phyloP scores from a whole-genome alignment of 441 rosid genomes.

The Eutrema salsugineum region DNA sequence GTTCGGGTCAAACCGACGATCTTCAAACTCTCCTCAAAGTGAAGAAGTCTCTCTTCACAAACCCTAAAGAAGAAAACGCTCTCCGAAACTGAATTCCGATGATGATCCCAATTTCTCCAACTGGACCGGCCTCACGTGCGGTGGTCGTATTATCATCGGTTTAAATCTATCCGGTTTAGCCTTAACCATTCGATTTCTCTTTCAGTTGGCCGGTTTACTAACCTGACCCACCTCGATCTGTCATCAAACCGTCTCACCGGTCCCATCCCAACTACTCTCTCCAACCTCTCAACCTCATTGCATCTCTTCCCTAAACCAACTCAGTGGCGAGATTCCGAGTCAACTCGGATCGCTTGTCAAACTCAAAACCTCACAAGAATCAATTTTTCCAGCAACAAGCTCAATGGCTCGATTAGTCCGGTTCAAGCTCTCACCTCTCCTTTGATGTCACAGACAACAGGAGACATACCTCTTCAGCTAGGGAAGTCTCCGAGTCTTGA shows the following conservation, averaged over 20 bases:
- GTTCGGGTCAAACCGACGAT: background rate
- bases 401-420: constrained; percentile 61
- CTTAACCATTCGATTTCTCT: constrained; percentile 57
- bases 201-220: constrained; percentile 43
- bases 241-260: constrained; percentile 61
- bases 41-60: constrained; percentile 15
- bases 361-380: constrained; percentile 68
- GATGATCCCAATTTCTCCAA: constrained; percentile 45
- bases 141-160: constrained; percentile 37
- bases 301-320: constrained; percentile 62
- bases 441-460: constrained; percentile 80
- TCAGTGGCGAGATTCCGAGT: constrained; percentile 66
- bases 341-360: constrained; percentile 59
- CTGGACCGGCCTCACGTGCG: constrained; percentile 75
- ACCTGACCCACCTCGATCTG: constrained; percentile 58
- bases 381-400: constrained; percentile 75
- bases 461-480: constrained; percentile 55
- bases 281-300: constrained; percentile 62
- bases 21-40: constrained; percentile 15
- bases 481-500: constrained; percentile 51
- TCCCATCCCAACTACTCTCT: constrained; percentile 60
- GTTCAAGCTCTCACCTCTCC: constrained; percentile 55
- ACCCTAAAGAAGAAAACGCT: constrained; percentile 13
- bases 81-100: constrained; percentile 49
- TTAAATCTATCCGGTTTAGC: constrained; percentile 59